Base-by-base conservation (phyloP, 2,329 filamentous ascomycete genomes). In the Aspergillus sojae region DNA sequence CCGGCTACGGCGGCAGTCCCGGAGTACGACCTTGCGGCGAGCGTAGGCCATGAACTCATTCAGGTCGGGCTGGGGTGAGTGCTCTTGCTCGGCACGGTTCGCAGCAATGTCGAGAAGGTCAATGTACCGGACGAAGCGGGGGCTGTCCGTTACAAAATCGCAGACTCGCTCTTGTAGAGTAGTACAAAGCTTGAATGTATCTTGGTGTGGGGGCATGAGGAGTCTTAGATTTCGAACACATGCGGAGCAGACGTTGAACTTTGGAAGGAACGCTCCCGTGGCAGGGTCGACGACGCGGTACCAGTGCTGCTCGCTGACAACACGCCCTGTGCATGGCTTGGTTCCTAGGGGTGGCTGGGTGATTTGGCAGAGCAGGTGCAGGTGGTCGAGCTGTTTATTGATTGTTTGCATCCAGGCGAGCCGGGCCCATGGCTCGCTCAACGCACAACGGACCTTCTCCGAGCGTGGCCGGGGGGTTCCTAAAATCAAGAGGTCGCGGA, bases 381-480 rank as follows among this genome's bases (percentile, higher is more conserved):
- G 79, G 67, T 92, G 88, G 3, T 85, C 82, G 21, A 86, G 82
- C 14, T 87, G 80, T 68, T 92, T 87, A 76, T 93, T 93, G 58
- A 91, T 80, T 2, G 89, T 94, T 66, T 96, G 83, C 3, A 94
- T 83, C 88, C 91, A 96, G 0, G 93, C 93, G 45, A 97, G 88
- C 32, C 92, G 88, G 70, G 92, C 90, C 92, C 93, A 97, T 0
- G 90, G 87, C 14, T 87, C 85, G 34, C 91, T 92, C 77, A 97
- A 92, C 67, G 93, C 90, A 78, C 94, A 98, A 53, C 85, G 82
- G 9, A 91, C 83, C 53, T 86, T 83, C 46, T 83, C 81, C 16
- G 86, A 84, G 3, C 84, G 80, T 5, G 86, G 82, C 19, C 88
- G 86, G 32, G 83, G 80, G 34, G 87, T 83, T 41, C 87, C 86